These are phyloP conservation scores for Jimgerdemannia lactiflua DNA, from an alignment of 192 early-diverging fungal species.

Conservation along the genomic window DNA sequence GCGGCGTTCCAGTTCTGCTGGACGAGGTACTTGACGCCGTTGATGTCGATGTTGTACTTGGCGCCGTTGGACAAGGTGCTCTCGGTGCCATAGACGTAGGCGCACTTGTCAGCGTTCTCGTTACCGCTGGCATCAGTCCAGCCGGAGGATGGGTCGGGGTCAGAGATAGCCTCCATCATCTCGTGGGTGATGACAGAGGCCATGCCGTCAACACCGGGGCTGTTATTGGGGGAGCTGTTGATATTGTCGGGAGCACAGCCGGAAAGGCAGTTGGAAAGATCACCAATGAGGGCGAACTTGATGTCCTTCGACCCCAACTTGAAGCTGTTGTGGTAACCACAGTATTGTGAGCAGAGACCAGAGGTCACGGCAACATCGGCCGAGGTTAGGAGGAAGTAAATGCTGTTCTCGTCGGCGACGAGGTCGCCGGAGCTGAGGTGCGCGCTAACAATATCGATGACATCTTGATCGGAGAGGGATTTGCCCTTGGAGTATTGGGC, in stretches of 20 bases:
- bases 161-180: slow-evolving; percentile 24
- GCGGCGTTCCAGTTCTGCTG: slow-evolving; percentile 31
- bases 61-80: slow-evolving; percentile 16
- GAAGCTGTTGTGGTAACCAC: slow-evolving; percentile 14
- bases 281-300: slow-evolving; percentile 15
- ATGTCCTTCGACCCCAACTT: neutral
- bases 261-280: neutral
- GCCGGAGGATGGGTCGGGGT: slow-evolving; percentile 23
- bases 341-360: slow-evolving; percentile 19
- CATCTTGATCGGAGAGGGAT: slow-evolving; percentile 7
- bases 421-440: slow-evolving; percentile 6
- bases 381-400: slow-evolving; percentile 13
- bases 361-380: slow-evolving; percentile 14
- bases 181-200: slow-evolving; percentile 32
- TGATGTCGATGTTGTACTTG: slow-evolving; percentile 26
- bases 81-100: slow-evolving; percentile 21
- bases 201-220: slow-evolving; percentile 30
- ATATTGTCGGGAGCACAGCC: slow-evolving; percentile 14
- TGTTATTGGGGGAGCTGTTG: slow-evolving; percentile 18
- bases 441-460: slow-evolving; percentile 6
- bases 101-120: slow-evolving; percentile 33
- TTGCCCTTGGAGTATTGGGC: slow-evolving; percentile 17
- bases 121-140: slow-evolving; percentile 33
- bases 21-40: slow-evolving; percentile 27
- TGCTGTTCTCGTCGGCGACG: slow-evolving; percentile 7